These are phyloP conservation scores for Corymbia citriodora DNA, from an alignment of 441 rosid species.

Conservation along the genomic window DNA sequence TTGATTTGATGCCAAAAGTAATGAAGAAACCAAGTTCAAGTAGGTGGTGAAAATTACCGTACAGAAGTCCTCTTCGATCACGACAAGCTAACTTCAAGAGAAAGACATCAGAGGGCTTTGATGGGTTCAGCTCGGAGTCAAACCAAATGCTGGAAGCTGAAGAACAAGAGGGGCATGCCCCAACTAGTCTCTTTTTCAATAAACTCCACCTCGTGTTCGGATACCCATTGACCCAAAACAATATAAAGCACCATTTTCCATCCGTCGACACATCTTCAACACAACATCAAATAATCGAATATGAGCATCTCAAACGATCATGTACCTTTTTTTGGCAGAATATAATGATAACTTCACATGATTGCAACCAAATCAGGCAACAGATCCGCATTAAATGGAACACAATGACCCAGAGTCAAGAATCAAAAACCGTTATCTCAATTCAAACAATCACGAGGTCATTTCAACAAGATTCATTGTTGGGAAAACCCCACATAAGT, in stretches of 20 bases:
- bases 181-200: slow-evolving; percentile 78
- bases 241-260: slow-evolving; percentile 95
- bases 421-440: background rate
- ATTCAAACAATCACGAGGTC: background rate
- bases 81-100: slow-evolving; percentile 62
- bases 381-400: background rate
- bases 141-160: slow-evolving; percentile 68
- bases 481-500: background rate
- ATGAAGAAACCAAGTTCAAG: background rate
- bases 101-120: slow-evolving; percentile 67
- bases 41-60: slow-evolving; percentile 36
- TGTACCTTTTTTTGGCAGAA: background rate
- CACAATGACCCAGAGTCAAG: background rate
- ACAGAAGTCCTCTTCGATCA: slow-evolving; percentile 77
- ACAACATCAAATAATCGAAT: slow-evolving; percentile 1
- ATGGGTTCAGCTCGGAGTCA: slow-evolving; percentile 47
- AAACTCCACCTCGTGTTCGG: slow-evolving; percentile 67
- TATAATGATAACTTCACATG: background rate
- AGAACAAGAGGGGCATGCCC: slow-evolving; percentile 64
- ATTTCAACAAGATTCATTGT: background rate
- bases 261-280: slow-evolving; percentile 81
- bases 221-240: slow-evolving; percentile 81
- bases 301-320: background rate
- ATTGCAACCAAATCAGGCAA: background rate
- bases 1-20: background rate